These are phyloP conservation scores for Penicillium glabrum DNA, from an alignment of 2,329 filamentous ascomycete genomes.

Conservation along the genomic window DNA sequence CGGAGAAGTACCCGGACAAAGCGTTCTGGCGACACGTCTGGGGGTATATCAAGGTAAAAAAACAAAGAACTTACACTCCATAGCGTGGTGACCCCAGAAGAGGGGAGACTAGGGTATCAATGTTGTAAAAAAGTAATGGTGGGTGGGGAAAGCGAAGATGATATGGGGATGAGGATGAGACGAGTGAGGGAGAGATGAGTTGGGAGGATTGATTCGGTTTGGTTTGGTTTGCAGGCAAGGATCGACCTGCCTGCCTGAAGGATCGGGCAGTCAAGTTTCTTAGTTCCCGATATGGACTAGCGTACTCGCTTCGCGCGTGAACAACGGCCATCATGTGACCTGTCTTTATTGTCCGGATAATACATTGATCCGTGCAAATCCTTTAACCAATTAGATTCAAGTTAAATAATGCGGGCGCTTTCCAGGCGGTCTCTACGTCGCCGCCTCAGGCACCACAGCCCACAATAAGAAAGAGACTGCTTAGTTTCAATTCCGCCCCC, in stretches of 20 bases:
- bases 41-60: conserved; percentile 26
- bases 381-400: conserved; percentile 18
- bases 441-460: conserved; percentile 25
- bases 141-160: conserved; percentile 17
- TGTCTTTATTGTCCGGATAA: conserved; percentile 1
- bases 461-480: conserved; percentile 25
- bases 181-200: conserved; percentile 37
- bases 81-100: conserved; percentile 52
- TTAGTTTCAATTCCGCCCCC: conserved; percentile 21
- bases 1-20: conserved; percentile 41
- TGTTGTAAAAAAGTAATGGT: conserved; percentile 32
- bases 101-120: conserved; percentile 34
- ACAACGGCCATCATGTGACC: conserved; percentile 14
- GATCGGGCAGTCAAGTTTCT: conserved; percentile 24
- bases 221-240: conserved; percentile 19
- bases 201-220: conserved; percentile 26
- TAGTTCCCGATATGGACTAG: conserved; percentile 12
- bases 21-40: conserved; percentile 31
- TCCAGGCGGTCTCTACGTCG: conserved; percentile 6
- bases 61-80: conserved; percentile 59
- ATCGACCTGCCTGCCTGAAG: conserved; percentile 26
- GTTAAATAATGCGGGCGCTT: conserved; percentile 20
- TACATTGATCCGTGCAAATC: background rate
- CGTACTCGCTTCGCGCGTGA: conserved; percentile 19
- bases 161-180: conserved; percentile 31